phyloP scores from a whole-genome alignment of 345 rosid species.

The Clarkia xantiana region DNA sequence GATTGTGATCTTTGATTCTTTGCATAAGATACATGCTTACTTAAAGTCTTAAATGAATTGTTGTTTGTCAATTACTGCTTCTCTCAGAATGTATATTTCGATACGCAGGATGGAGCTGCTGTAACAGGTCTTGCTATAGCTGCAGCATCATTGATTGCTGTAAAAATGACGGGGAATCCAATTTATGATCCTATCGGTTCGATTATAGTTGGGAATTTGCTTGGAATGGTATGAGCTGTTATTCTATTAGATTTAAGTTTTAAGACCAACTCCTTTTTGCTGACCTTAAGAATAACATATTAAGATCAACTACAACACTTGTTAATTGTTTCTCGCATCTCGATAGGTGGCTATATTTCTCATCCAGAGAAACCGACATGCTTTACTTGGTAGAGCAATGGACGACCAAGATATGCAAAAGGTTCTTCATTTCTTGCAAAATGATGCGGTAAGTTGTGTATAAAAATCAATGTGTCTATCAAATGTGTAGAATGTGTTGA shows the following conservation, averaged over 20 bases:
- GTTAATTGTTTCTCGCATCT: neutral
- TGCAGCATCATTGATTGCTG: conserved; percentile 80
- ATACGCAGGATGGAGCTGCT: conserved; percentile 90
- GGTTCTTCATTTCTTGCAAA: conserved; percentile 64
- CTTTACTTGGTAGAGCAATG: conserved; percentile 95
- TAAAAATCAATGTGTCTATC: neutral
- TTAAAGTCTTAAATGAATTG: no score
- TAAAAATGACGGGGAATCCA: conserved; percentile 69
- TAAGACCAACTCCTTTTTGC: neutral
- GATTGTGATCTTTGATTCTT: no score
- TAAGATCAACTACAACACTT: neutral
- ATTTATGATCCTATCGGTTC: conserved; percentile 95
- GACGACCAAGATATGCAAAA: conserved; percentile 91
- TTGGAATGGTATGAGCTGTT: conserved; percentile 65
- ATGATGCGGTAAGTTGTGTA: conserved; percentile 57
- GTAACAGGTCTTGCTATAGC: conserved; percentile 89
- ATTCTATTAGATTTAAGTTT: neutral
- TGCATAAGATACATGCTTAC: no score
- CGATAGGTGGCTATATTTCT: conserved; percentile 90
- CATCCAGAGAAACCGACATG: conserved; percentile 94
- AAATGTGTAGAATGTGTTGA: neutral
- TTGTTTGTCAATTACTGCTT: neutral
- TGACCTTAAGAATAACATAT: neutral
- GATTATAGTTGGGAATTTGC: conserved; percentile 76
- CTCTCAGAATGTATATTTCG: neutral